phyloP scores from a whole-genome alignment of 2,329 filamentous ascomycete species.

The Fusarium sp. region DNA sequence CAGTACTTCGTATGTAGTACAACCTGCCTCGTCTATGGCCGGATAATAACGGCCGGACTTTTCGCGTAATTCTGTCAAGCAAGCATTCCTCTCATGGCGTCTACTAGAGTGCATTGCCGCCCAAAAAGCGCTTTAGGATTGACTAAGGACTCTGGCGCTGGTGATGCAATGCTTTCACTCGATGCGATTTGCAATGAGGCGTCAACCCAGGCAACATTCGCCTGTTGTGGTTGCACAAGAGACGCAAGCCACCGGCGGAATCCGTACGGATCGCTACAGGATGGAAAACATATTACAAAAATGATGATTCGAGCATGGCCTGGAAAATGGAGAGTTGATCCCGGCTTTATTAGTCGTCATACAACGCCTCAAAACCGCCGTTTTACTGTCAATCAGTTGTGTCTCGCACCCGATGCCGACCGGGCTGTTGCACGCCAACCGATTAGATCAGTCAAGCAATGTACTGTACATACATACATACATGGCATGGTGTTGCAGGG shows the following conservation, averaged over 20 bases:
- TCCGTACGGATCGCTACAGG: conserved; percentile 16
- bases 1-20: neutral
- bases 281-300: conserved; percentile 24
- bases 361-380: conserved; percentile 19
- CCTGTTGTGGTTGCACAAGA: conserved; percentile 34
- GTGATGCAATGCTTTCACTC: conserved; percentile 25
- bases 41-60: conserved; percentile 1
- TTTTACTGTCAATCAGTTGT: conserved; percentile 27
- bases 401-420: conserved; percentile 15
- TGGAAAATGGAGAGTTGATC: conserved; percentile 10
- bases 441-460: conserved; percentile 18
- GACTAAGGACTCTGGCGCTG: conserved; percentile 26
- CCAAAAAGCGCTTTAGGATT: conserved; percentile 14
- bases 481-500: neutral
- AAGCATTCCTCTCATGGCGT: conserved; percentile 24
- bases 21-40: conserved; percentile 21
- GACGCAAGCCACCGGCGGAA: conserved; percentile 32
- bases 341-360: conserved; percentile 20
- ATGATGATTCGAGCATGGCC: conserved; percentile 14
- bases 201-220: conserved; percentile 28
- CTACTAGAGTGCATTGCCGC: conserved; percentile 1
- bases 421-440: conserved; percentile 18
- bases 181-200: conserved; percentile 34
- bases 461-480: conserved; percentile 5
- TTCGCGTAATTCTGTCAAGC: conserved; percentile 1